phyloP scores from a whole-genome alignment of 23 red algal genomes.

The Gracilaria caudata region DNA sequence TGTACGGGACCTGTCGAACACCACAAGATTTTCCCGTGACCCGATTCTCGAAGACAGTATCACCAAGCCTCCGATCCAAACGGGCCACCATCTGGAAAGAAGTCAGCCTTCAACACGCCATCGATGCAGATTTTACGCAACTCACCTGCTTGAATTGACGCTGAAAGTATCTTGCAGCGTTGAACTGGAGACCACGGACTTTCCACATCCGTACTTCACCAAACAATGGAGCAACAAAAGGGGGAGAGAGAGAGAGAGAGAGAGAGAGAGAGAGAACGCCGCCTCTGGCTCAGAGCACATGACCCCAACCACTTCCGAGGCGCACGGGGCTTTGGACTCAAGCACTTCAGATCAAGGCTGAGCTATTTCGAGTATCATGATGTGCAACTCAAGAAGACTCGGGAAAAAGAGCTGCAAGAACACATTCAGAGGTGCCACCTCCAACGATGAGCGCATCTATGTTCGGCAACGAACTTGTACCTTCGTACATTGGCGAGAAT shows the following conservation, averaged over 20 bases:
- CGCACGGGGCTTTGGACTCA: background rate
- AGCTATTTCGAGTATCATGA: conserved; percentile 34
- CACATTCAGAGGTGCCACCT: conserved; percentile 55
- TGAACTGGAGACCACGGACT: background rate
- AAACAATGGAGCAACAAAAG: conserved; percentile 12
- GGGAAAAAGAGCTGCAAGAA: conserved; percentile 37
- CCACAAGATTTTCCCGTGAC: background rate
- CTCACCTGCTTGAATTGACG: conserved; percentile 10
- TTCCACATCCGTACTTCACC: background rate
- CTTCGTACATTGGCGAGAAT: no score
- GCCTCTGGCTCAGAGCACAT: background rate
- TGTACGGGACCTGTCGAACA: conserved; percentile 27
- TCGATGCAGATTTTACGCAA: conserved; percentile 13
- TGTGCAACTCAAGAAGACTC: background rate
- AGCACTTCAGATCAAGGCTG: background rate
- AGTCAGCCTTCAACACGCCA: conserved; percentile 25
- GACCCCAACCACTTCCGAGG: background rate
- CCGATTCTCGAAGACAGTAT: background rate
- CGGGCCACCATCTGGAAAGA: background rate
- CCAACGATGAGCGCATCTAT: conserved; percentile 40
- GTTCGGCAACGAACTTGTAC: background rate
- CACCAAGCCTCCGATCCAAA: background rate
- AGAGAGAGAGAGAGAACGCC: background rate
- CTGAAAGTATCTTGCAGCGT: background rate
- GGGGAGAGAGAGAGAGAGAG: background rate